Percentiles rank a stretch among this genome's conserved stretches.
phyloP scores from a whole-genome alignment of 2,329 filamentous ascomycete species.

The Neonectria faginata region DNA sequence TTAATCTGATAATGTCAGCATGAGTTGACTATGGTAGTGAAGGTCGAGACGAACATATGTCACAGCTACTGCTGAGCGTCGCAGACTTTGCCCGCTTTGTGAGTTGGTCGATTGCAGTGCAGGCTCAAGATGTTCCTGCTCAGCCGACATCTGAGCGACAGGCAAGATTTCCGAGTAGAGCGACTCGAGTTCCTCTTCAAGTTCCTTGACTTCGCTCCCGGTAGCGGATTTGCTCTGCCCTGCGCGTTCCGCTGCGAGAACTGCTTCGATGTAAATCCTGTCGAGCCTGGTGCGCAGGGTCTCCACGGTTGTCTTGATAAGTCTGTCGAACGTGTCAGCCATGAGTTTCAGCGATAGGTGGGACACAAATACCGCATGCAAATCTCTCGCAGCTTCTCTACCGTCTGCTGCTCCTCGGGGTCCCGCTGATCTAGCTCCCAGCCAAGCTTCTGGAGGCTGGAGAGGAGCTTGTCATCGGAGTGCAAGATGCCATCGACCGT shows the following conservation, averaged over 20 bases:
- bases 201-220: conserved; percentile 58
- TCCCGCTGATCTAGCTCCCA: conserved; percentile 68
- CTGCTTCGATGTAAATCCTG: conserved; percentile 64
- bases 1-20: conserved; percentile 57
- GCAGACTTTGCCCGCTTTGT: conserved; percentile 57
- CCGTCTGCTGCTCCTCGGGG: conserved; percentile 62
- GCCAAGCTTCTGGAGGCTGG: conserved; percentile 74
- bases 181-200: conserved; percentile 75
- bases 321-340: conserved; percentile 48
- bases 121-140: conserved; percentile 74
- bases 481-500: conserved; percentile 63
- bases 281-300: conserved; percentile 66
- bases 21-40: fast-evolving
- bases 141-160: conserved; percentile 77
- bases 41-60: conserved; percentile 59
- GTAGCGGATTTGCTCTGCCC: conserved; percentile 45
- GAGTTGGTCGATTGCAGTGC: conserved; percentile 61
- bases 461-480: conserved; percentile 74
- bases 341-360: neutral
- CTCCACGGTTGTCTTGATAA: conserved; percentile 70
- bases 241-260: conserved; percentile 48
- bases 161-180: conserved; percentile 76
- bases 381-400: conserved; percentile 69
- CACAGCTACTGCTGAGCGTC: conserved; percentile 60
- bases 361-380: conserved; percentile 60